Conservation (phyloP, 805 yeast genomes). For the Candida krabiensis region DNA sequence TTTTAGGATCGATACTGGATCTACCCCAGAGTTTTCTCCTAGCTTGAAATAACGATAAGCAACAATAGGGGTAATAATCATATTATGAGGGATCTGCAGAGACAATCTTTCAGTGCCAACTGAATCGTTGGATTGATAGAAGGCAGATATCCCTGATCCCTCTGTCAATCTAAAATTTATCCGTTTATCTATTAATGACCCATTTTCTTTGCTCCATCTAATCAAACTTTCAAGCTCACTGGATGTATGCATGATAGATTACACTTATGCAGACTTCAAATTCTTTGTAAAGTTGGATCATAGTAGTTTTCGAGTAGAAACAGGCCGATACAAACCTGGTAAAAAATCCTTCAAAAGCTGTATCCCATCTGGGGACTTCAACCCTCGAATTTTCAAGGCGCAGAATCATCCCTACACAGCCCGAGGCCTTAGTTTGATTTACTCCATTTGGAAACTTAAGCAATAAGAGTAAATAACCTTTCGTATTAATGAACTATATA, state of each 20-base stretch:
- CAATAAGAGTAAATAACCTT: no score
- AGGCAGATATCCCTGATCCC: conserved; percentile 36
- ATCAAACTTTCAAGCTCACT: conserved; percentile 8
- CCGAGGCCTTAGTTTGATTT: no score
- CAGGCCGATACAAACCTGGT: no score
- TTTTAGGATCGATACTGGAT: conserved; percentile 17
- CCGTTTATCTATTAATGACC: conserved; percentile 37
- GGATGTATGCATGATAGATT: background rate
- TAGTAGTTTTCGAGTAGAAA: no score
- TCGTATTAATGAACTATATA: no score
- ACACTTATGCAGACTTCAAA: no score
- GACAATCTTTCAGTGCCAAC: background rate
- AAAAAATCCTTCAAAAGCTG: no score
- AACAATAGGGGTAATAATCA: conserved; percentile 25
- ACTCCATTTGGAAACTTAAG: no score
- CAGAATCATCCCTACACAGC: no score
- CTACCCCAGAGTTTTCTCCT: conserved; percentile 1
- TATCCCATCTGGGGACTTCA: no score
- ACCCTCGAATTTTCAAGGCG: no score
- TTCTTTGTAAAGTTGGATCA: no score
- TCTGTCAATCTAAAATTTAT: conserved; percentile 34
- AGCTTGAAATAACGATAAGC: conserved; percentile 18
- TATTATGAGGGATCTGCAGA: conserved; percentile 17
- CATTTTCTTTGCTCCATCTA: conserved; percentile 38
- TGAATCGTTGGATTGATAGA: conserved; percentile 2